A percentile compares a stretch with the other conserved stretches of the same genome.
phyloP scores from a whole-genome alignment of 1,284 basidiomycete genomes.

The Fereydounia khargensis region DNA sequence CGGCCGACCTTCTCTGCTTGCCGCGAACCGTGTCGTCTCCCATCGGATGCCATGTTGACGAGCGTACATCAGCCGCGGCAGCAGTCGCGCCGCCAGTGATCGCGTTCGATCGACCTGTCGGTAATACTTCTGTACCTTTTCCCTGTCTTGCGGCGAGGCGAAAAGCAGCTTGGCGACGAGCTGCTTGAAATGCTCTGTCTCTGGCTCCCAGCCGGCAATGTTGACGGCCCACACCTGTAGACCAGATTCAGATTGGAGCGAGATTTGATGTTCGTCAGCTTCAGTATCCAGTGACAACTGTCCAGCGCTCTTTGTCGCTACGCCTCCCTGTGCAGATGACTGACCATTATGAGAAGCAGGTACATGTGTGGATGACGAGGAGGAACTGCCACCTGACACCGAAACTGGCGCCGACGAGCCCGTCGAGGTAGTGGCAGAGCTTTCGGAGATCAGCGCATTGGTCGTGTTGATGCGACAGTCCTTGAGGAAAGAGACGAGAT shows the following conservation, averaged over 20 bases:
- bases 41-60: conserved; percentile 3
- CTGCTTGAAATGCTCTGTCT: conserved; percentile 1
- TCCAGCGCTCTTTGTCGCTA: neutral
- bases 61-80: conserved; percentile 20
- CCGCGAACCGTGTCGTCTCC: conserved; percentile 3
- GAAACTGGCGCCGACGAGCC: neutral
- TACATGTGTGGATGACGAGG: neutral
- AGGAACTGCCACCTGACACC: neutral
- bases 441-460: conserved; percentile 26
- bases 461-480: conserved; percentile 48
- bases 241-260: neutral
- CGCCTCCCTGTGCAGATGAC: neutral
- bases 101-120: conserved; percentile 32
- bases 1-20: conserved; percentile 24
- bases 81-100: conserved; percentile 23
- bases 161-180: conserved; percentile 9
- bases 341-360: too few relatives aligned
- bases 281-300: too few relatives aligned
- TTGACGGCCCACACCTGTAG: conserved; percentile 40
- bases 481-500: conserved; percentile 44
- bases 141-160: conserved; percentile 5
- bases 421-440: neutral
- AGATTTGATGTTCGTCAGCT: neutral
- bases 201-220: conserved; percentile 16
- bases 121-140: conserved; percentile 27